Evolutionary conservation across 148 eudicot genomes (phyloP), one percentile per base, ranked within the genome.

Genomic region (Pharnaceum exiguum): DNA sequence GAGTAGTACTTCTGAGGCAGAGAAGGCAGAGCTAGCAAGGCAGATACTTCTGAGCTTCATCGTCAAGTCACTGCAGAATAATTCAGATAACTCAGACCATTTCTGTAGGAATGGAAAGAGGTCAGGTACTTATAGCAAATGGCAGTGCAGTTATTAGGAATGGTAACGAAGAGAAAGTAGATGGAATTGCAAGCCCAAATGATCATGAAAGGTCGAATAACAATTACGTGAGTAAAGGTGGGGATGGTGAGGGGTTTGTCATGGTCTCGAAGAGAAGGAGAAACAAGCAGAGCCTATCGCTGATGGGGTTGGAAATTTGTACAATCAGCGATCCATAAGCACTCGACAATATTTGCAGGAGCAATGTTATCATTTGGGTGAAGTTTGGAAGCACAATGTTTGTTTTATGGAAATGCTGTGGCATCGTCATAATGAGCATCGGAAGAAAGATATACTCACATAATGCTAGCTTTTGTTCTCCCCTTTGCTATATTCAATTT

Each of bases 31-130:
- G 84, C 65, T 94, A 31, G 99, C 96, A 10, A 94, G 89, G 79
- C 99, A 94, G 62, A 86, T 94, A 51, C 84, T 89, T 50, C 87
- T 89, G 24, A 89, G 99, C 65, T 94, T 94, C 64, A 89, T 94
- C 27, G 84, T 94, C 46, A 94, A 84, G 63, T 94, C 99, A 0
- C 95, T 86, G 38, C 82, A 84, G 67, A 72, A 77, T 53, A 75
- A 65, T 66, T 65, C 80, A 24, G 83, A 82, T 32, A 42, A 71
- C 6, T 59, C 58, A 13, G 49, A 54, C 5, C 76, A 75, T 59
- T 59, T 82, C 47, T 38, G 61, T 33, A 66, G 8, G 22, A 59
- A 23, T 15, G 75, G 60, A 43, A 85, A 76, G 65, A 82, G 67
- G 66, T 59, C 70, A 18, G 80, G 76, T 26, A 57, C 91, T 85